Evolutionary conservation across 495 filamentous ascomycete species (phyloP).

Genomic region (Penicillium herquei): DNA sequence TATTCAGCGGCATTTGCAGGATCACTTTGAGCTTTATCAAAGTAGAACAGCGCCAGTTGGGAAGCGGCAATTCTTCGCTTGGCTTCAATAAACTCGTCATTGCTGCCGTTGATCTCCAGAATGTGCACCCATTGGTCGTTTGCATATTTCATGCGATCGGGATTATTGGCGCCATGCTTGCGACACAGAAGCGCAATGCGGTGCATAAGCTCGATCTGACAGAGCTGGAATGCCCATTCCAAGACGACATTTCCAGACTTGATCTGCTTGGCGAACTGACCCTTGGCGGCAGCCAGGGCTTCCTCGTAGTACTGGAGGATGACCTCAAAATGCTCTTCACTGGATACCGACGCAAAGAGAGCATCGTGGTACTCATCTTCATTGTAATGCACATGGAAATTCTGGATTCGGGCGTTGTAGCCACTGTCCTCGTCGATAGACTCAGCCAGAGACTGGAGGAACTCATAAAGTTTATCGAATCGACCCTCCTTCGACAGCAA

Average conservation of each 20-base stretch:
- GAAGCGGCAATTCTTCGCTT: neutral
- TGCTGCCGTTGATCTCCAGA: neutral
- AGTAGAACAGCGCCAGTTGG: neutral
- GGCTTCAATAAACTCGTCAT: neutral
- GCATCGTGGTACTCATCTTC: slow-evolving; percentile 7
- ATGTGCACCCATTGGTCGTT: neutral
- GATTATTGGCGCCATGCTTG: neutral
- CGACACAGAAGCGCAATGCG: slow-evolving; percentile 9
- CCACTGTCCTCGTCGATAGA: slow-evolving; percentile 7
- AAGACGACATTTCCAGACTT: neutral
- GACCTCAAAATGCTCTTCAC: slow-evolving; percentile 3
- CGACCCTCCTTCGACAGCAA: slow-evolving; percentile 3
- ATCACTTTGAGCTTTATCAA: neutral
- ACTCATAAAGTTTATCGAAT: slow-evolving; percentile 6
- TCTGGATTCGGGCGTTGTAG: slow-evolving; percentile 5
- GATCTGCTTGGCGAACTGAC: neutral
- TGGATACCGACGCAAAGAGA: neutral
- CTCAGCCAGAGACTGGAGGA: slow-evolving; percentile 12
- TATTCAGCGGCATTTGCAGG: neutral
- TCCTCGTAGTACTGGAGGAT: slow-evolving; percentile 10
- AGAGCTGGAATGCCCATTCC: neutral
- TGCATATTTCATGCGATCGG: neutral
- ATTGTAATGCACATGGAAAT: slow-evolving; percentile 7
- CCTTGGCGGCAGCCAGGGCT: slow-evolving; percentile 3
- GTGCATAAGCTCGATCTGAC: slow-evolving; percentile 11